Evolutionary conservation across 768 basidiomycete species (phyloP), one percentile per base, ranked within the genome.

Genomic region (Boletus pseudopeckii): DNA sequence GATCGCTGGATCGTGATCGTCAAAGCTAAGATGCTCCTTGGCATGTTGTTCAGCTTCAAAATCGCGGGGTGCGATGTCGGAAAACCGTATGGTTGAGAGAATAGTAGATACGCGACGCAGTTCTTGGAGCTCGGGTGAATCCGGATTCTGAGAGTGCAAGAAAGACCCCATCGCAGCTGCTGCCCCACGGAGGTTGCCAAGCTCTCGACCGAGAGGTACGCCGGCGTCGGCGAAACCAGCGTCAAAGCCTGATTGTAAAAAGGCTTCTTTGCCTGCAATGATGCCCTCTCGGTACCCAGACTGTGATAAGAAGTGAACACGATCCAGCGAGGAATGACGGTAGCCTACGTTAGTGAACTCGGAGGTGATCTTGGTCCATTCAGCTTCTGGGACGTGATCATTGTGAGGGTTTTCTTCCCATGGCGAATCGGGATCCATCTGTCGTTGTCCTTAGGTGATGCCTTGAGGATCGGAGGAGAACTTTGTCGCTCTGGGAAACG

Each of bases 271-370:
- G 4, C 96, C 96, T 5, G 87, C 84, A 0, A 86, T 89, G 62
- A 98, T 96, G 7, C 96, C 96, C 72, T 98, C 95, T n/a, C 96
- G 84, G 65, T 98, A 98, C 2, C 96, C 96, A 17, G 84, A 84
- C 96, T 97, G 44, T 9, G 44, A 48, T 34, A 10, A 38, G 15
- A 44, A 32, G 39, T 55, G 49, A 58, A 28, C 34, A 22, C 3
- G 42, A 22, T 45, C 20, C 10, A n/a, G 52, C 40, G 34, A 18
- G 24, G 45, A 8, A 20, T 7, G 42, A 50, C 14, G 6, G 34
- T 7, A 10, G 53, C 77, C 45, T 70, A 88, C 89, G 62, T 86
- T 89, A 18, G 83, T 85, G 67, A 90, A 91, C 34, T 83, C 80
- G 1, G 77, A 76, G 1, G 86, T 80, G 49, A 91, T 76, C 59